Percentiles rank a stretch among this genome's conserved stretches.
Evolutionary conservation across 352 stramenopile species (phyloP).

Genomic region (Aphanomyces cochlioides): DNA sequence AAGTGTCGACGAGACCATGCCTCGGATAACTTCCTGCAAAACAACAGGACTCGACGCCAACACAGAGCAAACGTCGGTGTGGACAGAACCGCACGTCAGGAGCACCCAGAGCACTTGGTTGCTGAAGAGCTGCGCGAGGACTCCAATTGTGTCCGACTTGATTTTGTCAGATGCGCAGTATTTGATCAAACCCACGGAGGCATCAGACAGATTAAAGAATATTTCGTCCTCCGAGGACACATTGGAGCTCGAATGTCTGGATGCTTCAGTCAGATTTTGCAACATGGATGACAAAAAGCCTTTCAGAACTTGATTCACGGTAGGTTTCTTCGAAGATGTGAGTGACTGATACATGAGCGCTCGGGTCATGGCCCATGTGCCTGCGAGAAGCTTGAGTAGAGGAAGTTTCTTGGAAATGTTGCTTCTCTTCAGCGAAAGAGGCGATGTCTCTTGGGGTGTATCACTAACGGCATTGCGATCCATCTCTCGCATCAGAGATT

Average conservation of each 20-base stretch:
- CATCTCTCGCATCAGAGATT: slow-evolving; percentile 86
- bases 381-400: slow-evolving; percentile 70
- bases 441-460: slow-evolving; percentile 15
- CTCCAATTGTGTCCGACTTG: slow-evolving; percentile 12
- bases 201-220: slow-evolving; percentile 51
- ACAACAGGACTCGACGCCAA: slow-evolving; percentile 57
- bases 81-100: slow-evolving; percentile 59
- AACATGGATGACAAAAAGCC: slow-evolving; percentile 58
- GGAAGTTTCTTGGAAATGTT: slow-evolving; percentile 54
- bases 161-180: slow-evolving; percentile 41
- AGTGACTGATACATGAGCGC: slow-evolving; percentile 82
- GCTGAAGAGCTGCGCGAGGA: slow-evolving; percentile 50
- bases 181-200: slow-evolving; percentile 63
- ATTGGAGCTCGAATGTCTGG: neutral
- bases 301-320: slow-evolving; percentile 52
- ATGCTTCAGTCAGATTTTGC: slow-evolving; percentile 43
- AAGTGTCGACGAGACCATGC: slow-evolving; percentile 58
- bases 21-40: slow-evolving; percentile 54
- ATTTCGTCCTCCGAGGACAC: slow-evolving; percentile 10
- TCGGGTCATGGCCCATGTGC: slow-evolving; percentile 68
- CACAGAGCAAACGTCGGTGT: slow-evolving; percentile 56
- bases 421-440: slow-evolving; percentile 40
- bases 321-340: slow-evolving; percentile 18
- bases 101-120: slow-evolving; percentile 81
- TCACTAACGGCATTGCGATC: slow-evolving; percentile 42